A percentile compares a stretch with the other conserved stretches of the same genome.
Conservation (phyloP, 1,284 basidiomycete genomes). For the Takashimella koratensis region DNA sequence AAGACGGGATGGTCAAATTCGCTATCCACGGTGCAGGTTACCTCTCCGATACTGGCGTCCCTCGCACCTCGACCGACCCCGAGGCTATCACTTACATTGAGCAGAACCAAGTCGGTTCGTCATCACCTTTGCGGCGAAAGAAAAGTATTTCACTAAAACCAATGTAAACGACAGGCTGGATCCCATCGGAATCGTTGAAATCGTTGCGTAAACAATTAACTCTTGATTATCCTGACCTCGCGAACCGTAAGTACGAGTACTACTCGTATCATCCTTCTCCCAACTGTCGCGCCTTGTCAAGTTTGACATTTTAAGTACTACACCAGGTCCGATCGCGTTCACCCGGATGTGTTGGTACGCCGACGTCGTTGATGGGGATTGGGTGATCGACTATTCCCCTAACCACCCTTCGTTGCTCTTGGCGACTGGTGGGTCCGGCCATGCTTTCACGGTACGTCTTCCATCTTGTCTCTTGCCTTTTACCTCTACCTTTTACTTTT, state of each 20-base stretch:
- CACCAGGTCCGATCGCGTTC: too few relatives aligned
- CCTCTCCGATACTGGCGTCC: constrained; percentile 49
- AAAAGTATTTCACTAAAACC: too few relatives aligned
- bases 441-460: constrained; percentile 61
- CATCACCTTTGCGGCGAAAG: neutral
- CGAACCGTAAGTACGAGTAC: constrained; percentile 50
- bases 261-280: too few relatives aligned
- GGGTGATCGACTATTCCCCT: constrained; percentile 69
- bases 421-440: constrained; percentile 74
- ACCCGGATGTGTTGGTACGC: constrained; percentile 77
- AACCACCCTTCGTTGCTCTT: constrained; percentile 56
- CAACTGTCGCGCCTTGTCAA: too few relatives aligned
- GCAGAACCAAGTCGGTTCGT: constrained; percentile 16
- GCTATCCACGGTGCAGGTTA: constrained; percentile 67
- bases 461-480: too few relatives aligned
- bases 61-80: constrained; percentile 35
- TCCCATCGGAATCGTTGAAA: constrained; percentile 58
- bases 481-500: too few relatives aligned
- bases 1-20: constrained; percentile 66
- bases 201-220: constrained; percentile 56
- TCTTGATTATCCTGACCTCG: constrained; percentile 67
- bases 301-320: too few relatives aligned
- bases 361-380: constrained; percentile 59
- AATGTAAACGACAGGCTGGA: constrained; percentile 41
- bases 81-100: constrained; percentile 20